Evolutionary conservation across 208 protist genomes (phyloP), one percentile per base, ranked within the genome.

Genomic region (Crithidia fasciculata): DNA sequence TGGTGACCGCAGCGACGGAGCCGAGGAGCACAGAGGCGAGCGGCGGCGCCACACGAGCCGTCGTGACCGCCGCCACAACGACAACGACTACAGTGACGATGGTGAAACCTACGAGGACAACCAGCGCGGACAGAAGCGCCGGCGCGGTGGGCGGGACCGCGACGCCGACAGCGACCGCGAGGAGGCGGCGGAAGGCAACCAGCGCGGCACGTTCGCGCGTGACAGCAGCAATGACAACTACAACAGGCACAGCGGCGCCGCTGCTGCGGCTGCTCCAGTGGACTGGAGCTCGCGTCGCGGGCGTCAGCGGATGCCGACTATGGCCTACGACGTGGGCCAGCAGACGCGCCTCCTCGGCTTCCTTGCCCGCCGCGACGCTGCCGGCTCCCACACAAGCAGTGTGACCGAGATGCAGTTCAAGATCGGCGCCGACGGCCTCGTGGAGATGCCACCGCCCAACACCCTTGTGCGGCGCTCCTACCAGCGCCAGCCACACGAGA

Each of bases 381-480:
- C 65, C 8, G 54, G 56, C 53, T 40, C 50, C 43, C 18, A 41
- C 19, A 50, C 43, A 40, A 37, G 10, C 0, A 19, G 41, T 28
- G 47, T 40, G 8, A 69, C 65, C 5, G 70, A 28, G 28, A 73
- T 78, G 69, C 16, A 47, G 67, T 74, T 68, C 53, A 67, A 55
- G 2, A 73, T 79, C 9, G 74, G 74, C 40, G 39, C 66, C 0
- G 74, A 79, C 54, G 74, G 74, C 15, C 67, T 79, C 9, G 74
- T 79, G 52, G 59, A 79, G 60, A 79, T 79, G 74, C 74, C 74
- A 18, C 74, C 74, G 50, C 74, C 74, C 10, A 69, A 69, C 41
- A 72, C 41, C 8, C 67, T 79, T 10, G 74, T 74, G 37, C 74
- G 57, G 18, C 64, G 28, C 28, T 28, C 28, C 28, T 28, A 28